Evolutionary conservation across 192 early-diverging fungal genomes (phyloP).

Genomic region (Umbelopsis ramanniana): DNA sequence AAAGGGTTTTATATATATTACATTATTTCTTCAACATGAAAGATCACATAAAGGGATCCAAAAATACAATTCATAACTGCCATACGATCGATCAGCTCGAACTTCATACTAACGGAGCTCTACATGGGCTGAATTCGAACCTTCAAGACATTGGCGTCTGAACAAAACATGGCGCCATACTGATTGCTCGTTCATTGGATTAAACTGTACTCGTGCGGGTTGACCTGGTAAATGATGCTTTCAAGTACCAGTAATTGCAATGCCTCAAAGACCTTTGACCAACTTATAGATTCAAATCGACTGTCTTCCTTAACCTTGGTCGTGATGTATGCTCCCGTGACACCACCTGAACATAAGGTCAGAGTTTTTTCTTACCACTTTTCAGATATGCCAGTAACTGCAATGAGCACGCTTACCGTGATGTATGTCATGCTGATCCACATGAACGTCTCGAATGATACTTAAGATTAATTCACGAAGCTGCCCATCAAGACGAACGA

Average conservation of each 20-base stretch:
- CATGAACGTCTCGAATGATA: background rate
- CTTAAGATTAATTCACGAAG: background rate
- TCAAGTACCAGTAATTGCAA: slow-evolving; percentile 1
- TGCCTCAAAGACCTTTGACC: background rate
- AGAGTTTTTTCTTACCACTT: background rate
- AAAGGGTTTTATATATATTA: no score
- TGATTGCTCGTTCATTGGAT: background rate
- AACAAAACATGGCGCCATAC: background rate
- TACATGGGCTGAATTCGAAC: no score
- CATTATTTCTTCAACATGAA: no score
- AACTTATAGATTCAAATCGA: background rate
- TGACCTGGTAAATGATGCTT: slow-evolving; percentile 8
- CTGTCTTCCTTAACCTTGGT: background rate
- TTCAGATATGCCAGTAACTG: background rate
- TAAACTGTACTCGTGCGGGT: background rate
- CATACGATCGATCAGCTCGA: no score
- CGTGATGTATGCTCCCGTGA: background rate
- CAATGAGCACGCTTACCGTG: background rate
- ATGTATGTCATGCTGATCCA: background rate
- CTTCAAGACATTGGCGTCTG: no score
- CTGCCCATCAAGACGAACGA: background rate
- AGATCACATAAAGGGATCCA: no score
- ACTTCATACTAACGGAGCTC: no score
- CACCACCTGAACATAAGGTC: background rate
- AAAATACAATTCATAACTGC: no score